Evolutionary conservation across 352 stramenopile genomes (phyloP), one percentile per base, ranked within the genome.

Genomic region (Pythium biforme): DNA sequence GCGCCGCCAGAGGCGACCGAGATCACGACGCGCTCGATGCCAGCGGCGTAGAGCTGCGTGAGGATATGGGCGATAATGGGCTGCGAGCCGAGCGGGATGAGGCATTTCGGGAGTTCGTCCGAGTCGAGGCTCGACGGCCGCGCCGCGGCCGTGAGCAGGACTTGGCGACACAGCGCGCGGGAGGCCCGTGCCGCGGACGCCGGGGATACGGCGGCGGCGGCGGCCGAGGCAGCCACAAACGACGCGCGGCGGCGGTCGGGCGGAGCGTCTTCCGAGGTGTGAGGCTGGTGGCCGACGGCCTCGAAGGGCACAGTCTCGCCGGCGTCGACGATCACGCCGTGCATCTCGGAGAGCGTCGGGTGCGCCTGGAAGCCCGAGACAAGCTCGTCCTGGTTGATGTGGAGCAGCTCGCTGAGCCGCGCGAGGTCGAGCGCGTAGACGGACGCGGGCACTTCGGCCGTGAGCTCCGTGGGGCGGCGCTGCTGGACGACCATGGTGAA

Each of bases 21-120:
- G 67, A 94, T 83, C 48, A 92, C 85, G n/a, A 92, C 79, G 27
- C 83, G 80, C 58, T 89, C 82, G 10, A 92, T 75, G 39, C 82
- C 79, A 0, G 86, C 81, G 29, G 84, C 79, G 50, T 88, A 89
- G 0, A 92, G 72, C 55, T 94, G 85, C 31, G 83, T 88, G 22
- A 92, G 64, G 60, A 90, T 90, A 56, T 94, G 83, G 25, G 74
- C 77, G 47, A 94, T 88, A 53, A 94, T 84, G 17, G 81, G 84
- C 59, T 91, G 81, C 19, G 77, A 73, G 8, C 80, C 81, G 17
- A 94, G 62, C 41, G 78, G 76, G 73, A 92, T 89, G 25, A 92
- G 74, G 48, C 81, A 89, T 61, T 92, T 92, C 49, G 83, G 83
- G 10, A 74, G 63, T 51, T 77, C 70, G 20, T 86, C 72, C 34